phyloP scores from a whole-genome alignment of 177 flowering plant genomes.

The Vitis hybrid region DNA sequence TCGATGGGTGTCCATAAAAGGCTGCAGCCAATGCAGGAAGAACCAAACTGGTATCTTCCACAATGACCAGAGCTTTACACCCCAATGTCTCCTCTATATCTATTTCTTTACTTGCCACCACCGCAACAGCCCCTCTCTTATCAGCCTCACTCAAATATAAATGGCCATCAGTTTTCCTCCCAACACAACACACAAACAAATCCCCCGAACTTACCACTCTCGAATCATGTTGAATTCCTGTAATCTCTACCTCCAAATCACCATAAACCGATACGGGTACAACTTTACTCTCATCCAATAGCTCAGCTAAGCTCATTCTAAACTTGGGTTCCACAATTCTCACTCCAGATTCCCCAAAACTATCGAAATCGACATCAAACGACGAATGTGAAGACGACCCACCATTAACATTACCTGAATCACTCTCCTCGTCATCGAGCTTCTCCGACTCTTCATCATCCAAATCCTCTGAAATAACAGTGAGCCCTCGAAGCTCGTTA shows the following conservation, averaged over 20 bases:
- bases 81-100: constrained; percentile 82
- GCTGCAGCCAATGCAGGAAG: constrained; percentile 83
- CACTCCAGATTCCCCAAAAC: constrained; percentile 47
- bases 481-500: constrained; percentile 57
- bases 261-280: constrained; percentile 87
- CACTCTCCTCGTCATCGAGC: constrained; percentile 34
- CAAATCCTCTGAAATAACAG: constrained; percentile 30
- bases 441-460: constrained; percentile 24
- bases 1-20: constrained; percentile 74
- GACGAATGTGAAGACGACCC: constrained; percentile 21
- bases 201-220: constrained; percentile 77
- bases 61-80: constrained; percentile 89
- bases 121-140: constrained; percentile 97
- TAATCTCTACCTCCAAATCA: constrained; percentile 75
- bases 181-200: constrained; percentile 89
- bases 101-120: constrained; percentile 91
- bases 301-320: constrained; percentile 79
- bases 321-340: constrained; percentile 92
- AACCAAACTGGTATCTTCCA: constrained; percentile 80
- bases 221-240: constrained; percentile 90
- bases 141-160: constrained; percentile 82
- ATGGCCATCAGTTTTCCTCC: constrained; percentile 84
- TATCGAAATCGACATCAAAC: constrained; percentile 73
- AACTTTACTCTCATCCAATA: constrained; percentile 89
- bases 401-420: constrained; percentile 9